Evolutionary conservation across 2,329 filamentous ascomycete species (phyloP).

Genomic region (Sporothrix pallida): DNA sequence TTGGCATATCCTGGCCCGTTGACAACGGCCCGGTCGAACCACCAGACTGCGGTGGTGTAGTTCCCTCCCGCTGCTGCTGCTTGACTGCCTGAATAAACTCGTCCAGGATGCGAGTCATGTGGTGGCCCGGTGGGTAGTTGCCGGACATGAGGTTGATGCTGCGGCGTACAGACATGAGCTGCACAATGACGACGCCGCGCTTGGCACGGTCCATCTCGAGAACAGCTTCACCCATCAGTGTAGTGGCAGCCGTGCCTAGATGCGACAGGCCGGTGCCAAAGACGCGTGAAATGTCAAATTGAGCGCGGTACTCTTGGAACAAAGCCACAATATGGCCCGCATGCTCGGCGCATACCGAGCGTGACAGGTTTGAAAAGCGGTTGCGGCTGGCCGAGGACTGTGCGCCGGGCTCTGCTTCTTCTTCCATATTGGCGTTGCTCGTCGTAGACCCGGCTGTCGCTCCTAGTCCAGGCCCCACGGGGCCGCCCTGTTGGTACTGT

Average conservation of each 20-base stretch:
- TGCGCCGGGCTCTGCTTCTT: neutral
- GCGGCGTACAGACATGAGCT: constrained; percentile 17
- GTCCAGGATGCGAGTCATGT: constrained; percentile 27
- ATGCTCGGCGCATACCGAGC: constrained; percentile 6
- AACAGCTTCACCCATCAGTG: constrained; percentile 17
- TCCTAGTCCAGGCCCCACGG: neutral
- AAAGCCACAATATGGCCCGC: constrained; percentile 12
- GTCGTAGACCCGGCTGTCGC: neutral
- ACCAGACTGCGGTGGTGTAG: neutral
- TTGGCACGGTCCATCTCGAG: constrained; percentile 8
- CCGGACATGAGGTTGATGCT: constrained; percentile 22
- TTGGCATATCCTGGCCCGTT: neutral
- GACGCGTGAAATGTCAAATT: constrained; percentile 11
- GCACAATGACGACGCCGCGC: constrained; percentile 5
- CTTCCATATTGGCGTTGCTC: neutral
- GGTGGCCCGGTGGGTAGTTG: constrained; percentile 16
- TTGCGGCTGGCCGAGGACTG: neutral
- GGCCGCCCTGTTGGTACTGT: neutral
- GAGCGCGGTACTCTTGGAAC: constrained; percentile 3
- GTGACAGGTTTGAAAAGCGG: neutral
- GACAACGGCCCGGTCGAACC: neutral
- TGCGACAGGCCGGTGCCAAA: constrained; percentile 24
- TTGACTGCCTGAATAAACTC: constrained; percentile 1
- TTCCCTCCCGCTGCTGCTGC: neutral
- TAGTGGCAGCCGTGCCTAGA: constrained; percentile 26